These are phyloP conservation scores for Podospora australis DNA, from an alignment of 495 filamentous ascomycete species.

Conservation along the genomic window DNA sequence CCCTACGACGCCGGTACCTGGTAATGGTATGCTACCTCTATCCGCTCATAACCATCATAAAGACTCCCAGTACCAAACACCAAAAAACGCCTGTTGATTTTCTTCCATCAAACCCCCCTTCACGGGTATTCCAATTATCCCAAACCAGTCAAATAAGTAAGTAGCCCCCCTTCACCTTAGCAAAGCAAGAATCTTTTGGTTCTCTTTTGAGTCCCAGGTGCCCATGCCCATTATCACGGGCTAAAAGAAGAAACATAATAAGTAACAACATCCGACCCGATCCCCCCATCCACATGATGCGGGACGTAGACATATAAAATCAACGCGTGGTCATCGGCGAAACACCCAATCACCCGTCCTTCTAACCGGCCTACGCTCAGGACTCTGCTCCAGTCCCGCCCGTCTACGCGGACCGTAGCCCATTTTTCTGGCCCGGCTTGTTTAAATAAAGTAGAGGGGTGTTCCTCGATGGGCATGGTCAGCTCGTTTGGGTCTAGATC, in stretches of 20 bases:
- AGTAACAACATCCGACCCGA: conserved; percentile 69
- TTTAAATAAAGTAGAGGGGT: conserved; percentile 68
- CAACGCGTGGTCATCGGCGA: conserved; percentile 69
- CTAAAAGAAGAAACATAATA: conserved; percentile 25
- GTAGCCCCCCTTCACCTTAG: neutral
- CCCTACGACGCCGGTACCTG: too few relatives aligned
- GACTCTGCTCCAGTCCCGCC: conserved; percentile 83
- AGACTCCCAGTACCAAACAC: too few relatives aligned
- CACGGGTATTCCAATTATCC: neutral
- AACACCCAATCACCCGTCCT: conserved; percentile 87
- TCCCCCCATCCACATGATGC: conserved; percentile 50
- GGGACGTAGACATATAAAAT: conserved; percentile 90
- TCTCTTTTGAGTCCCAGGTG: neutral
- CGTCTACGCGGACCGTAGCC: conserved; percentile 84
- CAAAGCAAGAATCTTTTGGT: neutral
- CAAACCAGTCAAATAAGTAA: too few relatives aligned
- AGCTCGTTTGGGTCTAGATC: conserved; percentile 70
- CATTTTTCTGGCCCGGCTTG: conserved; percentile 58
- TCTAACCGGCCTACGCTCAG: conserved; percentile 83
- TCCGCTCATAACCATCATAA: too few relatives aligned
- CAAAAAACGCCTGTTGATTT: neutral
- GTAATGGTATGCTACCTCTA: too few relatives aligned
- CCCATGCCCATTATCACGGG: neutral
- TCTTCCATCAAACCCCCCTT: neutral
- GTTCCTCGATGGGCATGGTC: conserved; percentile 56